Evolutionary conservation across 331 rosid species (phyloP).

Genomic region (Cydonia oblonga): DNA sequence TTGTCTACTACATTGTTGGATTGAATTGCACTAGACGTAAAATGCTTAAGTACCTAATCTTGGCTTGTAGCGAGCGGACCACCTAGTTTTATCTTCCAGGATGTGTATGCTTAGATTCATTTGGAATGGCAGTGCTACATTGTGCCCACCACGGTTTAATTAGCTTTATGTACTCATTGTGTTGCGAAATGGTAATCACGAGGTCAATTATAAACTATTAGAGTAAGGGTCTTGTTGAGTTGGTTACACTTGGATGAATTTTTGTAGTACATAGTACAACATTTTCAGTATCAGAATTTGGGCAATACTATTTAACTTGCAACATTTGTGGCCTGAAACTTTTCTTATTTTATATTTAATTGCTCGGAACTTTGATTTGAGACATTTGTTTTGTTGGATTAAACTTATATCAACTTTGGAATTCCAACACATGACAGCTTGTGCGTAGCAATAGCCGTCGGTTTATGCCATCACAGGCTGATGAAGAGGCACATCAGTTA

Average conservation of each 20-base stretch:
- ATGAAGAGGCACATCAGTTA: slow-evolving; percentile 93
- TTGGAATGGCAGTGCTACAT: neutral
- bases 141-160: neutral
- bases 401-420: slow-evolving; percentile 5
- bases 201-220: neutral
- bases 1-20: neutral
- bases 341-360: neutral
- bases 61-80: neutral
- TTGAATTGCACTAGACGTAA: neutral
- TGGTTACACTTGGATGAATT: neutral
- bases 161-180: neutral
- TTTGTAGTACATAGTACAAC: neutral
- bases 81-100: neutral
- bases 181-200: neutral
- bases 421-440: slow-evolving; percentile 52
- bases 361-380: neutral
- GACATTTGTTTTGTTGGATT: neutral
- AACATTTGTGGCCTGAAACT: neutral
- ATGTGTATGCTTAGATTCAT: neutral
- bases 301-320: neutral
- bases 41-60: neutral
- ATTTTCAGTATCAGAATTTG: neutral
- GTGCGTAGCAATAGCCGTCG: slow-evolving; percentile 96
- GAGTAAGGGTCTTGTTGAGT: neutral
- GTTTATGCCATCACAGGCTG: slow-evolving; percentile 78